A percentile compares a stretch with the other conserved stretches of the same genome.
Evolutionary conservation across 2,329 filamentous ascomycete species (phyloP).

Genomic region (Cercospora sojina): DNA sequence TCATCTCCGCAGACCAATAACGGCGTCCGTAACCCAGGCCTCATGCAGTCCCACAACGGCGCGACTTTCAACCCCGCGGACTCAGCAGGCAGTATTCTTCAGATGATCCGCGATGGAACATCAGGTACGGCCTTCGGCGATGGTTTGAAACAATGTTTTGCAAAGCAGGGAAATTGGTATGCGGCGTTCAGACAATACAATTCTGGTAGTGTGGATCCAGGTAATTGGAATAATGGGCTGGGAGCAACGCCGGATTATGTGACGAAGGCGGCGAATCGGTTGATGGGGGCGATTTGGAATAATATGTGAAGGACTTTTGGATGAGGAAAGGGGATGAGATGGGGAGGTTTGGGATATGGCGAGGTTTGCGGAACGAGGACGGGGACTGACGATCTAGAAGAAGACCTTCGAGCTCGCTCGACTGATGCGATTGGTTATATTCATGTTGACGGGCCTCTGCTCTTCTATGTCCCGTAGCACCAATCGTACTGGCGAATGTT

Average conservation of each 20-base stretch:
- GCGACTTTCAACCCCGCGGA: slow-evolving; percentile 26
- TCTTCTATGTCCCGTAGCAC: neutral
- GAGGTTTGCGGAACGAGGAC: neutral
- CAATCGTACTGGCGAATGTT: neutral
- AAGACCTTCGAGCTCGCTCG: neutral
- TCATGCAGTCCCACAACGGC: slow-evolving; percentile 50
- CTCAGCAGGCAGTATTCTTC: slow-evolving; percentile 29
- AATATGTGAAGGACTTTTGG: neutral
- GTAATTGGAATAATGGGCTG: slow-evolving; percentile 39
- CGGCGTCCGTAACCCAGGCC: slow-evolving; percentile 46
- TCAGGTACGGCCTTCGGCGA: slow-evolving; percentile 45
- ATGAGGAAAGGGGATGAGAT: neutral
- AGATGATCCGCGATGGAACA: slow-evolving; percentile 48
- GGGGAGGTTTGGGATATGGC: neutral
- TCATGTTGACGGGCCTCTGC: neutral
- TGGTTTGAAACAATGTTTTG: slow-evolving; percentile 44
- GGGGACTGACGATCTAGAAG: neutral
- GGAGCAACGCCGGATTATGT: slow-evolving; percentile 54
- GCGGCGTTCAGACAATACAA: slow-evolving; percentile 50
- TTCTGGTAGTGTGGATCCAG: slow-evolving; percentile 11
- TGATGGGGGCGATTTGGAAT: slow-evolving; percentile 36
- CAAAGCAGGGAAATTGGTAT: slow-evolving; percentile 40
- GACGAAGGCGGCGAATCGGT: slow-evolving; percentile 52
- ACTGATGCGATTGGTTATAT: neutral
- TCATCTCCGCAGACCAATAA: slow-evolving; percentile 37